Base-by-base conservation (phyloP, 805 yeast species). In the Metschnikowia orientalis region DNA sequence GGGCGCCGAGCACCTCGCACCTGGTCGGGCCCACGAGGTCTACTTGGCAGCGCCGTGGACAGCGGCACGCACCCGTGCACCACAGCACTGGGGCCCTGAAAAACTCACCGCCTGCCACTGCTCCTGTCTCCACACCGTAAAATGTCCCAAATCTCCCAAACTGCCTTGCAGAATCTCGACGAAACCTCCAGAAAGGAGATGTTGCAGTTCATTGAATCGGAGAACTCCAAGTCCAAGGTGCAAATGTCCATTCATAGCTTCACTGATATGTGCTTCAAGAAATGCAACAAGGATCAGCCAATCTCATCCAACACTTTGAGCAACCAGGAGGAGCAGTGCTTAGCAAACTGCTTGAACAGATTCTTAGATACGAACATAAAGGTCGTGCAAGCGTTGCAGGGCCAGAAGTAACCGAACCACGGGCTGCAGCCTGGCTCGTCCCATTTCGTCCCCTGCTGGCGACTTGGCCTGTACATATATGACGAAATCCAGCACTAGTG, bases 231-330 rank as follows among this genome's bases (percentile, higher is more conserved):
- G 64, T 79, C 90, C 35, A 86, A 87, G 62, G 85, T 89, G 18
- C 95, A 87, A 58, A 72, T 75, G 64, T 77, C 94, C 20, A 83
- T 89, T 40, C 95, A 89, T 57, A 76, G 72, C 51, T 87, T 86
- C 73, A 88, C 96, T 17, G 89, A 87, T 54, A 70, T 81, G 69
- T 89, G 97, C 57, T 89, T 87, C 71, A 84, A 81, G 56, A 83
- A 84, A 61, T 89, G 97, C 59, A 73, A 87, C 32, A 61, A 65
- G 30, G 55, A 60, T 40, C 53, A 35, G 35, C 58, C 67, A 11
- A 63, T 75, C 31, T 61, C 66, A 30, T 59, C 65, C 37, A 72
- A 73, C 18, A 67, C 66, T 28, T 65, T 88, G 44, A 68, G 69
- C 42, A 33, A 61, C 2, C 57, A 57, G 35, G 97, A 89, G 59